phyloP scores from a whole-genome alignment of 345 rosid genomes.

The Brassica carinata region DNA sequence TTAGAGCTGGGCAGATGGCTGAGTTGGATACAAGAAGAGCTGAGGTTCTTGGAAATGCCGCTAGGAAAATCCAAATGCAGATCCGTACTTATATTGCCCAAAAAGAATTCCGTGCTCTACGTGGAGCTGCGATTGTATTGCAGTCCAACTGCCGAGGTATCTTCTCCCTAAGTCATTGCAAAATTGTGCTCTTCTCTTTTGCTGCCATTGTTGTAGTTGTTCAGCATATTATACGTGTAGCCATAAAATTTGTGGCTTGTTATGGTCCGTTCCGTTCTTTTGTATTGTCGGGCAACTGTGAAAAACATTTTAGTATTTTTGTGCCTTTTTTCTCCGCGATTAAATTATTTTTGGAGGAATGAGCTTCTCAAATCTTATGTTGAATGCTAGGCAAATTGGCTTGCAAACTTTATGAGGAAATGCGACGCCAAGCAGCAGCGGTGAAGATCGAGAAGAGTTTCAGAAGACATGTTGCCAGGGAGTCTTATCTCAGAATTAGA shows the following conservation, averaged over 20 bases:
- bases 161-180: constrained; percentile 6
- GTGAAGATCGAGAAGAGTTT: constrained; percentile 87
- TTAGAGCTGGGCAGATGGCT: constrained; percentile 99
- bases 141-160: constrained; percentile 93
- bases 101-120: constrained; percentile 76
- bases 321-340: not conserved
- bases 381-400: constrained; percentile 70
- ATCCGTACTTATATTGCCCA: constrained; percentile 82
- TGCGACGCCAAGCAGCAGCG: constrained; percentile 88
- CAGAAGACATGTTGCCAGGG: constrained; percentile 64
- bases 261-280: not conserved
- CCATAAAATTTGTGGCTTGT: constrained; percentile 3
- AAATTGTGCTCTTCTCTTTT: not conserved
- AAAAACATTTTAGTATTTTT: not conserved
- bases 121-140: constrained; percentile 76
- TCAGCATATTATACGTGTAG: not conserved
- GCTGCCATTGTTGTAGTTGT: constrained; percentile 2
- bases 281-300: not conserved
- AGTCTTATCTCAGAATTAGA: constrained; percentile 55
- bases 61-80: constrained; percentile 87
- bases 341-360: constrained; percentile 12
- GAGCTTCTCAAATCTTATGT: constrained; percentile 27
- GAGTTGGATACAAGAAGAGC: constrained; percentile 98
- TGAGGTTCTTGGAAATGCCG: constrained; percentile 97
- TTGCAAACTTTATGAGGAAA: constrained; percentile 75